Evolutionary conservation across 371 early-diverging fungal species (phyloP).

Genomic region (Lichtheimia ramosa): DNA sequence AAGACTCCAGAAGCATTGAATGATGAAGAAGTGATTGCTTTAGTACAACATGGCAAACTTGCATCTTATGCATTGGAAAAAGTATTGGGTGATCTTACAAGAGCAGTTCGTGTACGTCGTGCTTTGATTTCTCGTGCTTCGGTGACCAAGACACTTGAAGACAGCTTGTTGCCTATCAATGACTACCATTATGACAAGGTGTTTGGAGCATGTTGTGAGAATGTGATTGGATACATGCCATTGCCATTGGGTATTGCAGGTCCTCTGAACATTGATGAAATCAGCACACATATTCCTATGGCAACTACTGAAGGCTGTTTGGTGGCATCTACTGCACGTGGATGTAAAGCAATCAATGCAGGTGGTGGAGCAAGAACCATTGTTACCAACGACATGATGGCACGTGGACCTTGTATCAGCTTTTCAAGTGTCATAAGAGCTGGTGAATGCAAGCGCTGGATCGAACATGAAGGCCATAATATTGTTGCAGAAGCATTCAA

Average conservation of each 20-base stretch:
- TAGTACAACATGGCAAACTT: constrained; percentile 73
- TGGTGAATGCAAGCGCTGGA: constrained; percentile 72
- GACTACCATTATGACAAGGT: constrained; percentile 90
- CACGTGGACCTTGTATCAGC: constrained; percentile 91
- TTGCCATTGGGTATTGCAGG: constrained; percentile 93
- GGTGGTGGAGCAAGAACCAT: constrained; percentile 89
- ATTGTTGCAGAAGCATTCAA: constrained; percentile 80
- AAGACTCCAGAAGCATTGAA: constrained; percentile 44
- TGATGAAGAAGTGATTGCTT: constrained; percentile 78
- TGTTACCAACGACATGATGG: constrained; percentile 90
- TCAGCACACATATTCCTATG: constrained; percentile 87
- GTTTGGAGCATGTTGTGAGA: constrained; percentile 94
- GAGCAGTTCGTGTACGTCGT: constrained; percentile 87
- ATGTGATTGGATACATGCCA: constrained; percentile 95
- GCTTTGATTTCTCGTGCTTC: constrained; percentile 74
- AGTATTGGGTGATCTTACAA: constrained; percentile 67
- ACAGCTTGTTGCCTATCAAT: constrained; percentile 70
- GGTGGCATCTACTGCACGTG: constrained; percentile 95
- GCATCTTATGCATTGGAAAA: constrained; percentile 87
- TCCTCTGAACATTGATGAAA: constrained; percentile 81
- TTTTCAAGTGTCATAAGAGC: constrained; percentile 75
- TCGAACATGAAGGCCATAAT: constrained; percentile 69
- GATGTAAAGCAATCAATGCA: constrained; percentile 93
- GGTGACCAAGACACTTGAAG: constrained; percentile 63
- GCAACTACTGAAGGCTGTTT: constrained; percentile 96